phyloP scores from a whole-genome alignment of 495 filamentous ascomycete species.

The Xylaria nigripes region DNA sequence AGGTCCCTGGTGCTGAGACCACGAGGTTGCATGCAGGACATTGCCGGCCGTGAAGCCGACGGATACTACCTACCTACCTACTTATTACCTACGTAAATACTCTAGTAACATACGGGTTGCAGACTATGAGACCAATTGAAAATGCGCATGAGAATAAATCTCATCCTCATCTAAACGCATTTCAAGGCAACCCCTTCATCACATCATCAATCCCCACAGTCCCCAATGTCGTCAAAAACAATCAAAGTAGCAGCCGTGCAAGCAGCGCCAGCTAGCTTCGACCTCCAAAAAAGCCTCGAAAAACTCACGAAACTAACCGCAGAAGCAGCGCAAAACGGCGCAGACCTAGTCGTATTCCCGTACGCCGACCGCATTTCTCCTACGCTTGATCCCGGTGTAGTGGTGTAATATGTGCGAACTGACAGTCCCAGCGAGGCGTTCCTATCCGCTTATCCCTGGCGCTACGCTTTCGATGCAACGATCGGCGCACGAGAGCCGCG shows the following conservation, averaged over 20 bases:
- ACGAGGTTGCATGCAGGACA: no score
- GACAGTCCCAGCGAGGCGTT: conserved; percentile 26
- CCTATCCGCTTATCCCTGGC: conserved; percentile 36
- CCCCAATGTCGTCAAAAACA: conserved; percentile 13
- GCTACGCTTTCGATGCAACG: conserved; percentile 37
- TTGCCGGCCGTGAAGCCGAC: no score
- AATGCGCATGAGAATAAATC: no score
- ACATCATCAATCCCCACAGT: no score
- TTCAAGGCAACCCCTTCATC: no score
- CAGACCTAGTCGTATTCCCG: conserved; percentile 43
- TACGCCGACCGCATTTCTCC: no score
- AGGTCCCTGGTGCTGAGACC: no score
- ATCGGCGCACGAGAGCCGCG: conserved; percentile 34
- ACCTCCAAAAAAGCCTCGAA: conserved; percentile 30
- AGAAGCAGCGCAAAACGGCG: conserved; percentile 33
- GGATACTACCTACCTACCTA: no score
- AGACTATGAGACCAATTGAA: no score
- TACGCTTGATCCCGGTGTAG: not conserved
- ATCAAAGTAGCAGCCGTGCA: conserved; percentile 35
- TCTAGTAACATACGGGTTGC: no score
- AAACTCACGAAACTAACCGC: conserved; percentile 33
- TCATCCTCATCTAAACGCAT: no score
- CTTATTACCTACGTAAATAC: no score
- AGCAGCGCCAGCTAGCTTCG: conserved; percentile 36
- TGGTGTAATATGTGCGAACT: not conserved